Evolutionary conservation across 78 protist genomes (phyloP), one percentile per base, ranked within the genome.

Genomic region (Dictyostelium discoideum): DNA sequence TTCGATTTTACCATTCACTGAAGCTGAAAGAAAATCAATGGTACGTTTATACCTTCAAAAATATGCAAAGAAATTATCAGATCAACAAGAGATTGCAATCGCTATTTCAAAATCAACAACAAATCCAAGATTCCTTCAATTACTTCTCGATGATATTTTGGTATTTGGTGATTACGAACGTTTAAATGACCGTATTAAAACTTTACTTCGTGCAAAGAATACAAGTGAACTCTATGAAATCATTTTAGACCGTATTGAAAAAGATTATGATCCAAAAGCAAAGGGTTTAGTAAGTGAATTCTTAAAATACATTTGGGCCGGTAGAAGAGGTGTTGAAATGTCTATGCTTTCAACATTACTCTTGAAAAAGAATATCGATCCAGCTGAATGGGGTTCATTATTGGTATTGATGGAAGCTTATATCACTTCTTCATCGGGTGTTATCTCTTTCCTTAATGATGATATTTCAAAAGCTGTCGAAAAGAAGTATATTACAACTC

Each of bases 91-190:
- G 48, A 72, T 95, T 13, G 50, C 24, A 5, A 95, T 95, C 48
- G 97, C 97, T 2, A 46, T 60, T 6, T 67, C 94, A 6, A 24
- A 18, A 11, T 77, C 88, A 22, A 84, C 97, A n/a, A 29, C 85
- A 1, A 95, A 87, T 26, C 97, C 97, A 54, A 54, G 97, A 24
- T 96, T 86, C 92, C 81, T 96, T 26, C 96, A 85, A 74, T n/a
- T 87, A 0, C 80, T 96, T 0, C 29, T 96, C 20, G 97, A 96
- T 50, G 97, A 96, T 26, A 92, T 96, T 9, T 67, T 86, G 39
- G 96, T 96, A 8, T 92, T 85, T 84, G 97, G 97, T 24, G 95
- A 89, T 22, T 40, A 40, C 63, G 97, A 96, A 18, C 48, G 86
- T 22, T 54, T 96, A 1, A 54, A 85, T 44, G 86, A 72, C 0